Evolutionary conservation across 306 rosid species (phyloP), one percentile per base, ranked within the genome.

Genomic region (Astragalus membranaceus): DNA sequence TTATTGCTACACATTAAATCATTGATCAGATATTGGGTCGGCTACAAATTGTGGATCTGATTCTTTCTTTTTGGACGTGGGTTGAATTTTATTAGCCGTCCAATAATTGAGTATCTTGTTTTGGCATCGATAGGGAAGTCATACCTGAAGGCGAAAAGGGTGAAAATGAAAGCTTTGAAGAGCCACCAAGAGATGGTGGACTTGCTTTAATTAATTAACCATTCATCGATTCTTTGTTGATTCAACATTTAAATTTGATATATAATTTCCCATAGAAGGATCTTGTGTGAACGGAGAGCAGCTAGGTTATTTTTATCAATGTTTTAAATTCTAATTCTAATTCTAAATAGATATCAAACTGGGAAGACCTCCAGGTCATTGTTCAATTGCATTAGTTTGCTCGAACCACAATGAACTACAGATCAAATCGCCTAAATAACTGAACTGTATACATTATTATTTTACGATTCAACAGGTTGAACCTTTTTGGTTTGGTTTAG

Each of bases 11-110:
- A 20, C 81, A 56, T 29, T 68, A 11, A n/a, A n/a, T n/a, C n/a
- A n/a, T 62, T 78, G 66, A 61, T 51, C 33, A 85, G 77, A 85
- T 83, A 54, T 39, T 39, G 48, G 57, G 60, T 7, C 12, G 10
- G 8, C 14, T 6, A 60, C 85, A 43, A 36, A 37, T 66, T 53
- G 74, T 76, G 87, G 84, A 81, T 83, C 65, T 73, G 57, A 53
- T 73, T 67, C 72, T 61, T 79, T 79, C 78, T 49, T 79, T 79
- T 64, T 64, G 69, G 58, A 50, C n/a, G 35, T 54, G 60, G 68
- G 33, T 65, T 66, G 74, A 70, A 55, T 73, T 48, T 35, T 41
- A 60, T 60, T 23, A 39, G 26, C 29, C 23, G 1, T 67, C 72
- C 71, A 79, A 20, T 59, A 73, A 35, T 42, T 67, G n/a, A 13